A percentile compares a stretch with the other conserved stretches of the same genome.
Evolutionary conservation across 1,139 yeast species (phyloP).

Genomic region (Starmera stellimalicola): DNA sequence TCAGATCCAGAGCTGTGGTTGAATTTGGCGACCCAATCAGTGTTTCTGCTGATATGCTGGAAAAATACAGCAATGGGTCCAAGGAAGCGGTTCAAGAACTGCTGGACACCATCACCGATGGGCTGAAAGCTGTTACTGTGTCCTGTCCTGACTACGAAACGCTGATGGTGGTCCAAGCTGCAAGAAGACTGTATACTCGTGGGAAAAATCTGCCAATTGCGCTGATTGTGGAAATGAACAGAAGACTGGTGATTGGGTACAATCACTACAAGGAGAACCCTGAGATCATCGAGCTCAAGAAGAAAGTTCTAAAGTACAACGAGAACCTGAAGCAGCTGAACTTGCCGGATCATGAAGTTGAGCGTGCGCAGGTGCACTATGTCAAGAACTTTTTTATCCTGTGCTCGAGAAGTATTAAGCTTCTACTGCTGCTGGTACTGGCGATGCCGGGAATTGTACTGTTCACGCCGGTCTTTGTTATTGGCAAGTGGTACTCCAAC

Average conservation of each 20-base stretch:
- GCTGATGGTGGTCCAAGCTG: slow-evolving; percentile 86
- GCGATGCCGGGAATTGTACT: slow-evolving; percentile 81
- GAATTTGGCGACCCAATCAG: slow-evolving; percentile 90
- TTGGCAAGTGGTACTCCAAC: slow-evolving; percentile 64
- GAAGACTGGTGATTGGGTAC: slow-evolving; percentile 77
- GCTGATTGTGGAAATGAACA: slow-evolving; percentile 78
- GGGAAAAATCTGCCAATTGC: slow-evolving; percentile 70
- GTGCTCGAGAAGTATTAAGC: slow-evolving; percentile 42
- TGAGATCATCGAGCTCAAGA: slow-evolving; percentile 47
- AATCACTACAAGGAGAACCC: slow-evolving; percentile 66
- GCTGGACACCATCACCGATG: slow-evolving; percentile 61
- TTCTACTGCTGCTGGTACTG: slow-evolving; percentile 44
- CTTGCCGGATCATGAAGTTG: slow-evolving; percentile 87
- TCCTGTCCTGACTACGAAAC: slow-evolving; percentile 91
- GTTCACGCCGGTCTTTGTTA: slow-evolving; percentile 78
- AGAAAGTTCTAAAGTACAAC: slow-evolving; percentile 62
- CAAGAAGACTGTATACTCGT: slow-evolving; percentile 80
- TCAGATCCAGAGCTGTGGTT: slow-evolving; percentile 87
- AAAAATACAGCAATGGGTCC: slow-evolving; percentile 51
- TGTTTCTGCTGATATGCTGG: slow-evolving; percentile 54
- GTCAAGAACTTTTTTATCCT: slow-evolving; percentile 37
- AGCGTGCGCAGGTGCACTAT: slow-evolving; percentile 46
- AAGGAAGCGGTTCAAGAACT: slow-evolving; percentile 67
- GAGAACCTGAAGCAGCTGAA: slow-evolving; percentile 55
- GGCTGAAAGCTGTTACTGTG: slow-evolving; percentile 82